A percentile compares a stretch with the other conserved stretches of the same genome.
Conservation (phyloP, 2,329 filamentous ascomycete species). For the Nannizziopsis barbatae region DNA sequence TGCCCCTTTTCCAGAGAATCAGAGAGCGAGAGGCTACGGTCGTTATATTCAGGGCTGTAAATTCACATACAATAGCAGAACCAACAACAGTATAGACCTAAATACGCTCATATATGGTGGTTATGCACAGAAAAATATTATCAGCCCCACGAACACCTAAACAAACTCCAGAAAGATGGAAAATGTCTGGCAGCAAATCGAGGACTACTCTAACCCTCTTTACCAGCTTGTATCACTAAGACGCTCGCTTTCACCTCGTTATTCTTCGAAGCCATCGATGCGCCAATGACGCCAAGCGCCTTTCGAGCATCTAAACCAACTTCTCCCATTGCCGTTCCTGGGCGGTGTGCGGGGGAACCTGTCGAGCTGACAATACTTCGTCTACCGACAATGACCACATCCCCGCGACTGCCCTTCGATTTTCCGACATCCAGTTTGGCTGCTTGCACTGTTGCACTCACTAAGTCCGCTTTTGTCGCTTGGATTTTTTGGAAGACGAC, state of each 20-base stretch:
- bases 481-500: constrained; percentile 43
- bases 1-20: too few relatives aligned
- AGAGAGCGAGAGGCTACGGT: too few relatives aligned
- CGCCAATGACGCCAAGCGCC: constrained; percentile 27
- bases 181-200: not conserved
- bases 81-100: too few relatives aligned
- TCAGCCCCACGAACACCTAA: not conserved
- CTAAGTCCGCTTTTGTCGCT: constrained; percentile 26
- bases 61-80: too few relatives aligned
- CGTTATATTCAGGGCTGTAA: too few relatives aligned
- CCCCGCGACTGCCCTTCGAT: constrained; percentile 54
- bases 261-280: constrained; percentile 43
- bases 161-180: not conserved
- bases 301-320: constrained; percentile 23
- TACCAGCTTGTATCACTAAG: constrained; percentile 54
- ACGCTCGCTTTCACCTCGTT: constrained; percentile 54
- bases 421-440: constrained; percentile 52
- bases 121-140: not conserved
- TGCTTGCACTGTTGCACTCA: constrained; percentile 40
- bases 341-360: constrained; percentile 7
- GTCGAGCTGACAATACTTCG: constrained; percentile 13
- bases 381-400: constrained; percentile 50
- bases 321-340: constrained; percentile 27
- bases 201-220: not conserved
- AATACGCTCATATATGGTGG: not conserved